Percentiles rank a stretch among this genome's conserved stretches.
Evolutionary conservation across 1,139 yeast species (phyloP).

Genomic region (Yamadazyma diospyri): DNA sequence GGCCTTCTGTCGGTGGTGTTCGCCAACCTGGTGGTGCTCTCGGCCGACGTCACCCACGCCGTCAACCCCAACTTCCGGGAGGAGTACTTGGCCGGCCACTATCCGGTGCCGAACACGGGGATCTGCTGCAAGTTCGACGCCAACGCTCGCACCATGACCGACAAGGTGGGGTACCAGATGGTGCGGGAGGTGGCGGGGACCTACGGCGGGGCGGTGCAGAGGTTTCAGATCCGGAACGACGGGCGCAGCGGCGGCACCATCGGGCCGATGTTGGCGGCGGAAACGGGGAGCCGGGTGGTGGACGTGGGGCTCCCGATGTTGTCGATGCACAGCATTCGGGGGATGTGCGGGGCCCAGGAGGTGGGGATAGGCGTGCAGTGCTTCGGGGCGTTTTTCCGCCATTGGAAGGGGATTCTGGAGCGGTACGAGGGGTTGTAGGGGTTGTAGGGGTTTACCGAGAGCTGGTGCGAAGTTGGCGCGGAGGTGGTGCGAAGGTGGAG

Average conservation of each 20-base stretch:
- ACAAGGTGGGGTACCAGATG: constrained; percentile 63
- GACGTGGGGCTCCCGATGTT: constrained; percentile 78
- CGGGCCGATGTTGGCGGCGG: constrained; percentile 65
- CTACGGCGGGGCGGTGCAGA: constrained; percentile 63
- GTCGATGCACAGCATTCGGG: constrained; percentile 80
- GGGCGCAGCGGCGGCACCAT: constrained; percentile 77
- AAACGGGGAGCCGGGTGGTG: constrained; percentile 71
- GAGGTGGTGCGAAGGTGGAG: too few relatives aligned
- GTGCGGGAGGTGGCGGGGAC: constrained; percentile 58
- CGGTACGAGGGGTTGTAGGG: constrained; percentile 10
- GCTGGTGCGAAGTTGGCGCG: too few relatives aligned
- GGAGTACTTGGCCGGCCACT: constrained; percentile 68
- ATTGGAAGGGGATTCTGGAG: constrained; percentile 42
- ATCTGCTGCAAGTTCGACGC: constrained; percentile 69
- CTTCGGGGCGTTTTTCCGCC: constrained; percentile 57
- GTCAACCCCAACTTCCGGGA: constrained; percentile 59
- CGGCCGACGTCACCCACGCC: constrained; percentile 67
- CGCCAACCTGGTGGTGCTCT: constrained; percentile 40
- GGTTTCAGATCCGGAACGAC: constrained; percentile 69
- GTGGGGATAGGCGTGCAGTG: constrained; percentile 64
- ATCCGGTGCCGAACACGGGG: constrained; percentile 77
- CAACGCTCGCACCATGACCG: constrained; percentile 80
- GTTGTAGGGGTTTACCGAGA: too few relatives aligned
- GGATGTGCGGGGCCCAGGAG: constrained; percentile 69
- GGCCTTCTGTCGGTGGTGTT: constrained; percentile 36